Conservation (phyloP, 2,329 filamentous ascomycete species). For the Ophiostoma tasmaniense region DNA sequence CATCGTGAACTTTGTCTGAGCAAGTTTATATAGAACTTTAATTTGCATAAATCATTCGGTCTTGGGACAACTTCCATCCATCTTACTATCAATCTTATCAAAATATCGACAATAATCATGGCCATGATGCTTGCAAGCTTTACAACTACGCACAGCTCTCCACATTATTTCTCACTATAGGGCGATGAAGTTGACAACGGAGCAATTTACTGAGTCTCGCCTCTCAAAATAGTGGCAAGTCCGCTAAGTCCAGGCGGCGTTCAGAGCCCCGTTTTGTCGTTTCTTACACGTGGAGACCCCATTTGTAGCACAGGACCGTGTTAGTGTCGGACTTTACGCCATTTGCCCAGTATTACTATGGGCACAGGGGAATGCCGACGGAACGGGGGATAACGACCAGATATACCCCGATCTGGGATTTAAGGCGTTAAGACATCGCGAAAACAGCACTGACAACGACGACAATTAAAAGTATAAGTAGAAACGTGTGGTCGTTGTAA, state of each 20-base stretch:
- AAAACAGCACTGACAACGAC: background rate
- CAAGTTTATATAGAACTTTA: background rate
- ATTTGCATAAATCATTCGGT: background rate
- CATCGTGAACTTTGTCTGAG: background rate
- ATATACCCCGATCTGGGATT: background rate
- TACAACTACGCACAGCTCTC: background rate
- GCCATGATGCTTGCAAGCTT: background rate
- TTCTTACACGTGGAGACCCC: background rate
- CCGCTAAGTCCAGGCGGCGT: background rate
- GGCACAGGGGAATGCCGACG: background rate
- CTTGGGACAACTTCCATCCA: background rate
- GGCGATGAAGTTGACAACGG: background rate
- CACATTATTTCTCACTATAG: background rate
- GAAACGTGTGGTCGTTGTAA: background rate
- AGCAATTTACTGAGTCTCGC: background rate
- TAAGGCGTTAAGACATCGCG: background rate
- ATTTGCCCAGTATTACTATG: background rate
- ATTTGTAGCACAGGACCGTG: background rate
- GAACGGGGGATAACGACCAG: background rate
- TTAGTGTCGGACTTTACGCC: background rate
- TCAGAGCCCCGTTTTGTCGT: background rate
- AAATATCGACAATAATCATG: background rate
- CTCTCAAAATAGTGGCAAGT: background rate
- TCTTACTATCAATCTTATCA: background rate
- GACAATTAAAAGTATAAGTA: background rate